phyloP scores from a whole-genome alignment of 2,329 filamentous ascomycete genomes.

The Metarhizium rileyi region DNA sequence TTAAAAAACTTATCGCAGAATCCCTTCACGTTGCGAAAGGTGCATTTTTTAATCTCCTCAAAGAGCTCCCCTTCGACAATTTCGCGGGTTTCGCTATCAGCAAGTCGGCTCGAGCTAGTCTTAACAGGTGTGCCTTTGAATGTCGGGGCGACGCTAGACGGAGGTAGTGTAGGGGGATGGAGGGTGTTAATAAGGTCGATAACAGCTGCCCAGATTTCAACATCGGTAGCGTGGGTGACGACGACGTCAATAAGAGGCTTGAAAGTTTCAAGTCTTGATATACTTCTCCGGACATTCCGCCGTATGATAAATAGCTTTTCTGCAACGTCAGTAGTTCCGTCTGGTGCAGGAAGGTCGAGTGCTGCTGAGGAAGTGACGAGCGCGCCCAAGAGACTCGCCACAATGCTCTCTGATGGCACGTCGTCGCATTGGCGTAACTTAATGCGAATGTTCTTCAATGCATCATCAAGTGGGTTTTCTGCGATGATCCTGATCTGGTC shows the following conservation, averaged over 20 bases:
- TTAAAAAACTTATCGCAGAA: conserved; percentile 11
- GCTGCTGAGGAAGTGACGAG: not conserved
- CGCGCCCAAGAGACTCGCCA: not conserved
- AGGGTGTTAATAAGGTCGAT: conserved; percentile 1
- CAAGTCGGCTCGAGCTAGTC: conserved; percentile 5
- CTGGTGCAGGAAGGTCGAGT: not conserved
- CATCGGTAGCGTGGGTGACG: not conserved
- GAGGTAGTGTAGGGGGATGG: not conserved
- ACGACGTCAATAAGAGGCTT: not conserved
- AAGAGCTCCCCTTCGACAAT: conserved; percentile 8
- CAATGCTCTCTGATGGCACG: not conserved
- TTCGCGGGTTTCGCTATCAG: conserved; percentile 7
- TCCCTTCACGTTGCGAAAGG: conserved; percentile 10
- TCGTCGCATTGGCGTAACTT: not conserved
- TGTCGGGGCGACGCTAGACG: not conserved
- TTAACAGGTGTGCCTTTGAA: conserved; percentile 7
- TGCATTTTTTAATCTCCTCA: conserved; percentile 8
- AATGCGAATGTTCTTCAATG: not conserved
- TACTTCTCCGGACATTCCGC: not conserved
- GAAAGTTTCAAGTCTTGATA: not conserved
- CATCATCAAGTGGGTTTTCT: not conserved
- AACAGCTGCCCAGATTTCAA: conserved; percentile 1
- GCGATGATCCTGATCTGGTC: not conserved
- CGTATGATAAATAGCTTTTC: not conserved
- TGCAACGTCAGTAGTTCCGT: not conserved